phyloP scores from a whole-genome alignment of 176 grass and related monocot genomes.

The Chloris gayana region DNA sequence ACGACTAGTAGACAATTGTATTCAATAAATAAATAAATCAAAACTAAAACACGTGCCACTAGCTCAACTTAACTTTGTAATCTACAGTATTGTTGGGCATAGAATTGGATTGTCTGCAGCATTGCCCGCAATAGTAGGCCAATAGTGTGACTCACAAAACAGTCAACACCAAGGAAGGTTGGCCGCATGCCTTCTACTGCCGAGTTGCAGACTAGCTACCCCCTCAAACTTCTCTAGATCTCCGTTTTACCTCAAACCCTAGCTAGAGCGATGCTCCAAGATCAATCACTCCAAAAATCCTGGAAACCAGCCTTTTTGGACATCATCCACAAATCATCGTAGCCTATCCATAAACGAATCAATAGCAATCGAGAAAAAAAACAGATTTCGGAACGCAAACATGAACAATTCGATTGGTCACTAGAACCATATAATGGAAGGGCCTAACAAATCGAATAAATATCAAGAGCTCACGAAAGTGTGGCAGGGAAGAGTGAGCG shows the following conservation, averaged over 20 bases:
- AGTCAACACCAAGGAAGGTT: neutral
- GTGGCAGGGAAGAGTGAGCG: conserved; percentile 14
- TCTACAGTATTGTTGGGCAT: conserved; percentile 11
- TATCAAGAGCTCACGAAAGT: neutral
- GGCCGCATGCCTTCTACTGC: neutral
- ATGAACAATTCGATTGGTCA: conserved; percentile 3
- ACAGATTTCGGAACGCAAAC: neutral
- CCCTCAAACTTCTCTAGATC: neutral
- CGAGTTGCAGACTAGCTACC: neutral
- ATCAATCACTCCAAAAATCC: neutral
- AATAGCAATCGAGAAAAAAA: neutral
- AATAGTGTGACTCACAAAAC: neutral
- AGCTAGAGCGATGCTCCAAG: neutral
- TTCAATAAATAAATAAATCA: neutral
- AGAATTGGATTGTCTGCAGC: neutral
- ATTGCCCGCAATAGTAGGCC: neutral
- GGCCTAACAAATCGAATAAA: conserved; percentile 11
- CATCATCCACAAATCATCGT: neutral
- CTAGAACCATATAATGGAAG: neutral
- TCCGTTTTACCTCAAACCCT: conserved; percentile 31
- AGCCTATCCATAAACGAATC: neutral
- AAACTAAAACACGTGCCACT: neutral
- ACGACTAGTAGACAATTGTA: neutral
- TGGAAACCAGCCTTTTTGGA: neutral
- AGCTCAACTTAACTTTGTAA: neutral